Evolutionary conservation across 345 rosid genomes (phyloP).

Genomic region (Eucalyptus pauciflora): DNA sequence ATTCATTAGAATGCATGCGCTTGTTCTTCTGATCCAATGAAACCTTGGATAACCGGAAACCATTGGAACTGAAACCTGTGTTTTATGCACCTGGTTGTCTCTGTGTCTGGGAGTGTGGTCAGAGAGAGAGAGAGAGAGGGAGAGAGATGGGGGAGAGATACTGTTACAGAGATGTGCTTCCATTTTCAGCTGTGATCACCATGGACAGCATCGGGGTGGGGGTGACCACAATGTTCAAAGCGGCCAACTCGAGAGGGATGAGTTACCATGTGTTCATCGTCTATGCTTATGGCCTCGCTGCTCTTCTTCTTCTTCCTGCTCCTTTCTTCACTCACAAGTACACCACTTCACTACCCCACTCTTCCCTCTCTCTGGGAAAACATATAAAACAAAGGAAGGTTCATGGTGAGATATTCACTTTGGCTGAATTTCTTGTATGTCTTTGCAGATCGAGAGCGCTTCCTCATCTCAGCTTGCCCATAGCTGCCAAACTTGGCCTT

Average conservation of each 20-base stretch:
- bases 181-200: background rate
- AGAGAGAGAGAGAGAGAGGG: background rate
- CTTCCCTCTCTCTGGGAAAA: background rate
- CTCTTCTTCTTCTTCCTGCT: background rate
- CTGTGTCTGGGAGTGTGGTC: background rate
- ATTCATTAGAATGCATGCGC: background rate
- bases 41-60: background rate
- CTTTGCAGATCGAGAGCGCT: background rate
- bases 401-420: background rate
- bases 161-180: background rate
- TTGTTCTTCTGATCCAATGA: background rate
- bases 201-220: background rate
- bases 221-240: background rate
- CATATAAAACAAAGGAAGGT: background rate
- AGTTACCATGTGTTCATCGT: background rate
- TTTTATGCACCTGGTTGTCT: background rate
- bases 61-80: background rate
- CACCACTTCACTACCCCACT: background rate
- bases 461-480: background rate
- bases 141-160: background rate
- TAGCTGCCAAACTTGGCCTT: background rate
- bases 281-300: background rate
- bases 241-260: background rate
- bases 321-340: constrained; percentile 1
- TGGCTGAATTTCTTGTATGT: background rate